phyloP scores from a whole-genome alignment of 2,329 filamentous ascomycete genomes.

The Calonectria multiphialidica region DNA sequence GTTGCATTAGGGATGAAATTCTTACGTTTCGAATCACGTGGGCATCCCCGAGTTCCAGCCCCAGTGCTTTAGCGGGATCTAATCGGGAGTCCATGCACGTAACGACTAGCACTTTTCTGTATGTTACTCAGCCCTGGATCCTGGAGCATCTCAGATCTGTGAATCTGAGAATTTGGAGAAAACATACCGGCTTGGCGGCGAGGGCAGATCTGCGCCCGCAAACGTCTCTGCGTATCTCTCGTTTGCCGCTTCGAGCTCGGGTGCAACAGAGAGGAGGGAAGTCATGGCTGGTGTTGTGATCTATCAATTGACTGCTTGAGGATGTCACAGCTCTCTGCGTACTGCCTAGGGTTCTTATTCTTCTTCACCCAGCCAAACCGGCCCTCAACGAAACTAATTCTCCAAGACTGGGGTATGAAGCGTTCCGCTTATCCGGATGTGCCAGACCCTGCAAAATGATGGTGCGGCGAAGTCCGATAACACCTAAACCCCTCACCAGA shows the following conservation, averaged over 20 bases:
- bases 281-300: conserved; percentile 26
- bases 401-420: background rate
- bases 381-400: conserved; percentile 15
- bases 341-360: conserved; percentile 24
- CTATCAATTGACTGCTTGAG: conserved; percentile 19
- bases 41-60: conserved; percentile 76
- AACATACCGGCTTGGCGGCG: conserved; percentile 39
- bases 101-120: conserved; percentile 58
- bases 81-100: conserved; percentile 88
- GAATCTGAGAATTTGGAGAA: background rate
- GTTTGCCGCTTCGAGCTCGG: conserved; percentile 41
- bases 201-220: conserved; percentile 35
- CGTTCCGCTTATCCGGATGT: conserved; percentile 34
- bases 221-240: conserved; percentile 36
- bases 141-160: conserved; percentile 2
- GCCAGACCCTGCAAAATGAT: conserved; percentile 6
- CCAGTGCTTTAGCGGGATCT: conserved; percentile 75
- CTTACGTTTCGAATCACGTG: conserved; percentile 80
- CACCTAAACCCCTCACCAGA: conserved; percentile 31
- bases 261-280: conserved; percentile 23
- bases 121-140: conserved; percentile 30
- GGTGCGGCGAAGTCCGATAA: conserved; percentile 32
- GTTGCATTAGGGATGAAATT: conserved; percentile 8
- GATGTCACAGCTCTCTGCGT: conserved; percentile 3
- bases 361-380: conserved; percentile 5